phyloP scores from a whole-genome alignment of 2,329 filamentous ascomycete genomes.

The Aspergillus terreus region DNA sequence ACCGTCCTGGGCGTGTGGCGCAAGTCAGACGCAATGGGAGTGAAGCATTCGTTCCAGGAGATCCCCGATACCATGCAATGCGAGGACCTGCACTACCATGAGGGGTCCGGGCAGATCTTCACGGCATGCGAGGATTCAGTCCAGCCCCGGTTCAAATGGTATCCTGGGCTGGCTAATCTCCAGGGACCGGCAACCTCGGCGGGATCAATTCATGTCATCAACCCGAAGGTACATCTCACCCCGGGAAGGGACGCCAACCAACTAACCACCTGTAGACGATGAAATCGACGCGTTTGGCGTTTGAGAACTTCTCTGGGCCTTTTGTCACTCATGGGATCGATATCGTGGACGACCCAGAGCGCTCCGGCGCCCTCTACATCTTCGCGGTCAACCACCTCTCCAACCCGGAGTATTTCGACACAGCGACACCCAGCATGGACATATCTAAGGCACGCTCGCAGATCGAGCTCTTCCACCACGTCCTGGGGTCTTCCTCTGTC shows the following conservation, averaged over 20 bases:
- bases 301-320: slow-evolving; percentile 51
- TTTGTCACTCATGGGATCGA: slow-evolving; percentile 62
- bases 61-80: slow-evolving; percentile 55
- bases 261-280: slow-evolving; percentile 38
- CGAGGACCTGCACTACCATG: slow-evolving; percentile 59
- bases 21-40: slow-evolving; percentile 21
- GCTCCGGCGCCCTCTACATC: slow-evolving; percentile 51
- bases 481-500: slow-evolving; percentile 39
- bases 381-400: slow-evolving; percentile 60
- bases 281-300: slow-evolving; percentile 43
- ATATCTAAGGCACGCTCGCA: slow-evolving; percentile 47
- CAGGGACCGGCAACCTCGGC: slow-evolving; percentile 30
- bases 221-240: slow-evolving; percentile 44
- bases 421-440: slow-evolving; percentile 13
- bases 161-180: slow-evolving; percentile 47
- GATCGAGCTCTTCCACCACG: slow-evolving; percentile 57
- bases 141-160: slow-evolving; percentile 48
- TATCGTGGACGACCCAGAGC: slow-evolving; percentile 49
- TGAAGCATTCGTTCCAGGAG: slow-evolving; percentile 30
- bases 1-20: slow-evolving; percentile 23
- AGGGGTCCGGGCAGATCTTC: slow-evolving; percentile 48
- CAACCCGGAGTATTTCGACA: slow-evolving; percentile 39
- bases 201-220: slow-evolving; percentile 47
- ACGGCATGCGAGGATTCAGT: slow-evolving; percentile 53
- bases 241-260: background rate